Evolutionary conservation across 352 stramenopile species (phyloP), one percentile per base, ranked within the genome.

Genomic region (Pythium scleroteichum): DNA sequence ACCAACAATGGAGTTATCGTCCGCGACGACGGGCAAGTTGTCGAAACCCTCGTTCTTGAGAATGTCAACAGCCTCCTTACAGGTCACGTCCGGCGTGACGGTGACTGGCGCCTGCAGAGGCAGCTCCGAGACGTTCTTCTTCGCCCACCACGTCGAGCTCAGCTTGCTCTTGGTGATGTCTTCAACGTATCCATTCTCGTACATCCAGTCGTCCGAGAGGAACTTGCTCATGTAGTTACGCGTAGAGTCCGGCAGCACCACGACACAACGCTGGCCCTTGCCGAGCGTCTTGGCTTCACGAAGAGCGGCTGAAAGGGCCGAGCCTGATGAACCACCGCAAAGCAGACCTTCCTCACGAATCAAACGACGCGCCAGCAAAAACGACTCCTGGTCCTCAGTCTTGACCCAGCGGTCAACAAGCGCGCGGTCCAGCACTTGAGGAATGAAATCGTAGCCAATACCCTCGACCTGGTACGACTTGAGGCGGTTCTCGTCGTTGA

Each of bases 141-240:
- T 89, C 20, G 95, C 90, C 96, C 96, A 99, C 95, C 95, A 98
- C 53, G 85, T 88, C n/a, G 85, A 74, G 67, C 86, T 97, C 42
- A 91, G 68, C 27, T 70, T 72, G 70, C 78, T 88, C 70, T 90
- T 88, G 53, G 73, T 76, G 64, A 87, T 72, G 51, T 88, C 79
- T 53, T 88, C 84, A 35, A 95, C 85, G 68, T 90, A 95, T 38
- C 76, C 78, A 68, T 93, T 70, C 57, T 92, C 78, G 70, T 90
- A 92, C 86, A 95, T 95, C 95, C 96, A 99, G 73, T 98, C 88
- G 75, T 99, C 94, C 51, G 79, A 96, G 24, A 99, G 67, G 60
- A 97, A 97, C 82, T 99, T 99, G 72, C 90, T 98, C 95, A 99
- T 99, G 90, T 99, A 99, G 79, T 99, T 99, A 42, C 95, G 82